Conservation (phyloP, 2,329 filamentous ascomycete species). For the Cordyceps cateniannulata region DNA sequence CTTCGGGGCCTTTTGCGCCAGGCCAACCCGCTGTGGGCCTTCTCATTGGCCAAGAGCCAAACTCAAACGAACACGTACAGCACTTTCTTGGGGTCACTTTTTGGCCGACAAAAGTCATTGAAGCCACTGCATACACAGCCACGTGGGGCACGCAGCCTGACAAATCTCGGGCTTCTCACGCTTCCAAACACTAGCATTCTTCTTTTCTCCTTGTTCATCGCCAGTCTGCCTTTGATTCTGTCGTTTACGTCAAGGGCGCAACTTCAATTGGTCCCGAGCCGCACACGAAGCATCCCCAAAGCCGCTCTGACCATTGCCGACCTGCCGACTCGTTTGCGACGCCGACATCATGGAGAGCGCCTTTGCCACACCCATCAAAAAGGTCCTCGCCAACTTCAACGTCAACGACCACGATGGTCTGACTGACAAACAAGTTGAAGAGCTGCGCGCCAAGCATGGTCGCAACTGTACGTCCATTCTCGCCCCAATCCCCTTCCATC, state of each 20-base stretch:
- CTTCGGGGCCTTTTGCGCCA: background rate
- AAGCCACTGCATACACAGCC: slow-evolving; percentile 11
- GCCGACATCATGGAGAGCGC: slow-evolving; percentile 52
- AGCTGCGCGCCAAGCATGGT: slow-evolving; percentile 52
- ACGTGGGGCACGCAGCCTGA: slow-evolving; percentile 13
- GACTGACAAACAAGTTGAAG: slow-evolving; percentile 50
- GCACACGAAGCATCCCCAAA: background rate
- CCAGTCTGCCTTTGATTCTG: slow-evolving; percentile 4
- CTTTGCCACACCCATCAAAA: slow-evolving; percentile 49
- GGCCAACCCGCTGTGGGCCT: background rate
- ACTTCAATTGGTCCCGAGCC: slow-evolving; percentile 7
- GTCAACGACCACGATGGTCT: slow-evolving; percentile 51
- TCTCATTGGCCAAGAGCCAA: background rate
- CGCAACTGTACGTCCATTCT: slow-evolving; percentile 51
- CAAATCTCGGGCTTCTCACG: slow-evolving; percentile 9
- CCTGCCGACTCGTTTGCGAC: slow-evolving; percentile 15
- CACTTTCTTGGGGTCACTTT: slow-evolving; percentile 15
- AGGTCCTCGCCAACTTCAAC: slow-evolving; percentile 53
- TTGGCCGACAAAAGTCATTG: background rate
- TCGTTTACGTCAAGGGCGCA: slow-evolving; percentile 1
- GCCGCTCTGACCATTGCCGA: background rate
- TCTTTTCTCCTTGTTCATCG: slow-evolving; percentile 9
- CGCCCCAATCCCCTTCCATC: background rate
- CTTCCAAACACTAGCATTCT: slow-evolving; percentile 1
- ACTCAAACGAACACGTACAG: slow-evolving; percentile 23